These are phyloP conservation scores for Apiotrichum sp. DNA, from an alignment of 1,284 basidiomycete species.

Conservation along the genomic window DNA sequence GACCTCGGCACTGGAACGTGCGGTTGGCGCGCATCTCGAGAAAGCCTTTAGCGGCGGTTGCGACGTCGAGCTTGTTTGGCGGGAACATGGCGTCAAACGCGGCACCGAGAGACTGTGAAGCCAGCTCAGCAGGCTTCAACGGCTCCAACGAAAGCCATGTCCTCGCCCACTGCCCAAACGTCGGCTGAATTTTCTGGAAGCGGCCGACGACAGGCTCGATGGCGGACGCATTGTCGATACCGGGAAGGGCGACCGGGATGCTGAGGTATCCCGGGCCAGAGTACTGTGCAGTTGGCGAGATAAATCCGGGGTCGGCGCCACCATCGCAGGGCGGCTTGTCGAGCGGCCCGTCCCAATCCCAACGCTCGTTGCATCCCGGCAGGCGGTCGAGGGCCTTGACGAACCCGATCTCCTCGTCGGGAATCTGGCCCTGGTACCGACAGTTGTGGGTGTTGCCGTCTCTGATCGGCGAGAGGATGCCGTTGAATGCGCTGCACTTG, in stretches of 20 bases:
- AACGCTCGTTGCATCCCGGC: slow-evolving; percentile 13
- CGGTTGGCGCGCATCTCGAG: too few species aligned
- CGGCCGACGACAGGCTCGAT: neutral
- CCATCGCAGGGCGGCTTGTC: slow-evolving; percentile 4
- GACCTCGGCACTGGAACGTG: too few species aligned
- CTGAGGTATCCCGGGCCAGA: neutral
- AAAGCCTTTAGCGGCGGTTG: too few species aligned
- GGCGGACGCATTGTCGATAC: neutral
- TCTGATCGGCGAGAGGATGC: neutral
- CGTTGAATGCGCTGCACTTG: neutral
- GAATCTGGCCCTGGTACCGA: slow-evolving; percentile 10
- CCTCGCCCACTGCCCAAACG: too few species aligned
- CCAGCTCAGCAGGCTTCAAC: too few species aligned
- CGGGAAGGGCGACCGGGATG: neutral
- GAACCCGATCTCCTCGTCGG: slow-evolving; percentile 12
- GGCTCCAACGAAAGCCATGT: too few species aligned
- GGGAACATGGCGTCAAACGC: too few species aligned
- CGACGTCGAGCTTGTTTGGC: too few species aligned
- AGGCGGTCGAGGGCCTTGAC: slow-evolving; percentile 6
- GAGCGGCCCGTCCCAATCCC: slow-evolving; percentile 5
- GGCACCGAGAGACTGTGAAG: too few species aligned
- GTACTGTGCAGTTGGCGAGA: neutral
- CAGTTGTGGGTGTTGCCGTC: neutral
- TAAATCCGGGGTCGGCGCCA: slow-evolving; percentile 8
- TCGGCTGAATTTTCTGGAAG: neutral